phyloP scores from a whole-genome alignment of 352 stramenopile species.

The Pythium dissotocum region DNA sequence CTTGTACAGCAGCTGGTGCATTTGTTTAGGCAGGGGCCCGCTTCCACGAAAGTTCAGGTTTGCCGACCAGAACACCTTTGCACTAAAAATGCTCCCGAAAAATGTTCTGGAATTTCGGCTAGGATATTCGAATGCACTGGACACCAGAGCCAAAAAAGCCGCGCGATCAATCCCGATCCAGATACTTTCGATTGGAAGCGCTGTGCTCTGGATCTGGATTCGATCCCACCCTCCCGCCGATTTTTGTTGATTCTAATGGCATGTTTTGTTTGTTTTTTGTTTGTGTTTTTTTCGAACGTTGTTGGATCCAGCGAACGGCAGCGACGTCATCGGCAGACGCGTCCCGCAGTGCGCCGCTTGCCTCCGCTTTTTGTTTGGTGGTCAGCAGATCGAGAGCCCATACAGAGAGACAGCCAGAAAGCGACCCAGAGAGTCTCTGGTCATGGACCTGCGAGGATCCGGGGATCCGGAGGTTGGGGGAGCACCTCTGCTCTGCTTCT shows the following conservation, averaged over 20 bases:
- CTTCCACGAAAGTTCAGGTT: slow-evolving; percentile 28
- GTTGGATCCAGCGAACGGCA: background rate
- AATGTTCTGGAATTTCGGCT: background rate
- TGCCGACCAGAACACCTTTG: background rate
- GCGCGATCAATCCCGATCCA: background rate
- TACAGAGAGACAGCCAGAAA: background rate
- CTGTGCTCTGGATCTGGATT: background rate
- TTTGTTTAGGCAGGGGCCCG: slow-evolving; percentile 14
- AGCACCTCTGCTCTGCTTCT: background rate
- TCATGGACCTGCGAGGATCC: background rate
- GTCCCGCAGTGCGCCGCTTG: background rate
- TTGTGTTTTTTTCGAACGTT: slow-evolving; percentile 13
- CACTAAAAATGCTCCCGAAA: background rate
- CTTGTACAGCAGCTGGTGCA: slow-evolving; percentile 22
- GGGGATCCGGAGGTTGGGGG: background rate
- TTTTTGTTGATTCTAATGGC: background rate
- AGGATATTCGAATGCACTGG: background rate
- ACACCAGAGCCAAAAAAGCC: background rate
- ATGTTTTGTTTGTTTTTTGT: background rate
- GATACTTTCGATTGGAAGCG: background rate
- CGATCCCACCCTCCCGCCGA: background rate
- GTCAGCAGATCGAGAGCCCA: background rate
- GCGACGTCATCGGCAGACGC: slow-evolving; percentile 2
- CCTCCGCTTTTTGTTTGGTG: background rate
- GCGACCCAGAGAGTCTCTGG: background rate